Percentiles rank a stretch among this genome's conserved stretches.
phyloP scores from a whole-genome alignment of 352 stramenopile species.

The Phytopythium montanum region DNA sequence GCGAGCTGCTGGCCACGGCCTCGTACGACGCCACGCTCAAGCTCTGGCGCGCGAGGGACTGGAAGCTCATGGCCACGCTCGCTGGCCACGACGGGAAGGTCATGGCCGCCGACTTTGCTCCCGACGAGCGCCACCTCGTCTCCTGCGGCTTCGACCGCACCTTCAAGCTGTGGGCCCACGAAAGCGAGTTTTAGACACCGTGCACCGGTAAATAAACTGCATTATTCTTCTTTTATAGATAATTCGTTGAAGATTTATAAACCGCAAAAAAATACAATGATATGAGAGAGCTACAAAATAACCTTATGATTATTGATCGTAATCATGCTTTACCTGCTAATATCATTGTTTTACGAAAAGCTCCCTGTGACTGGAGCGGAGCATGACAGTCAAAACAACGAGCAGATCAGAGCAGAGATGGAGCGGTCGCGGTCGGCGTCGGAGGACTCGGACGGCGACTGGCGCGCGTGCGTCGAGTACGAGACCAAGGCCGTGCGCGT shows the following conservation, averaged over 20 bases:
- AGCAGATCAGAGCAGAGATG: neutral
- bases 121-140: conserved; percentile 86
- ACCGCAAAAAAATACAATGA: no score
- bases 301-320: no score
- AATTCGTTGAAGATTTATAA: neutral
- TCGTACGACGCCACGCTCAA: conserved; percentile 95
- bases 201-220: neutral
- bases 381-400: neutral
- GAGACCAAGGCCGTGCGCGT: conserved; percentile 44
- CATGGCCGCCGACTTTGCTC: conserved; percentile 91
- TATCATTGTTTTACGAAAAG: neutral
- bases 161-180: conserved; percentile 91
- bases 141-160: conserved; percentile 90
- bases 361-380: neutral
- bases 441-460: conserved; percentile 39
- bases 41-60: conserved; percentile 94
- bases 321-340: neutral
- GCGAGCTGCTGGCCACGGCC: conserved; percentile 88
- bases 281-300: no score
- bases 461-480: conserved; percentile 51
- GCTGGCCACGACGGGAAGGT: conserved; percentile 95
- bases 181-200: conserved; percentile 72
- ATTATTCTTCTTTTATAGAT: neutral
- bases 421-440: conserved; percentile 10
- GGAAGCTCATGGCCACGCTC: conserved; percentile 86